A percentile compares a stretch with the other conserved stretches of the same genome.
These are phyloP conservation scores for Diddensiella santjacobensis DNA, from an alignment of 805 yeast genomes.

Conservation along the genomic window DNA sequence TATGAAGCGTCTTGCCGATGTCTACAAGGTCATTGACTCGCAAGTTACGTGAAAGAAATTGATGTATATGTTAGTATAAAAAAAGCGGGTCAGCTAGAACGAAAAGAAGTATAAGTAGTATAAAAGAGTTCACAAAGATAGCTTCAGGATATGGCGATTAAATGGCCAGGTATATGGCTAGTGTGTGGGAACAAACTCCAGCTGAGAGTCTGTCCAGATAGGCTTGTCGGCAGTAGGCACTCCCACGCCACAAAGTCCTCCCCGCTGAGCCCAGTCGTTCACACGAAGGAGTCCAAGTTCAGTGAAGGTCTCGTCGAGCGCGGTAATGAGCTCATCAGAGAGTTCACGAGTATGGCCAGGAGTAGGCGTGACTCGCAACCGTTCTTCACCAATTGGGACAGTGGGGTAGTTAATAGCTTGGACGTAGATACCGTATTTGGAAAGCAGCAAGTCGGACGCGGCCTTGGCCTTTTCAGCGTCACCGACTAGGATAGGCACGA, in stretches of 20 bases:
- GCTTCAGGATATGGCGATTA: neutral
- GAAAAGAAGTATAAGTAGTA: neutral
- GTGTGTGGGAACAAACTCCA: constrained; percentile 32
- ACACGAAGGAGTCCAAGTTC: constrained; percentile 72
- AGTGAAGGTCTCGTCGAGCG: constrained; percentile 76
- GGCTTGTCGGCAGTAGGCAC: constrained; percentile 49
- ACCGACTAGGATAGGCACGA: constrained; percentile 92
- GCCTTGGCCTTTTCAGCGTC: constrained; percentile 87
- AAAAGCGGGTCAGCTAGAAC: neutral
- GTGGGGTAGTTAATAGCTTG: constrained; percentile 99
- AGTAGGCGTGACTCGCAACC: constrained; percentile 97
- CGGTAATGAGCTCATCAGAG: constrained; percentile 68
- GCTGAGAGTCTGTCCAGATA: constrained; percentile 84
- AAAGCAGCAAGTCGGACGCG: constrained; percentile 85
- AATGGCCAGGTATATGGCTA: neutral
- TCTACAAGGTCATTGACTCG: neutral
- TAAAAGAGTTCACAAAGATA: constrained; percentile 1
- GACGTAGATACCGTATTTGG: constrained; percentile 83
- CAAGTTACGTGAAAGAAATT: neutral
- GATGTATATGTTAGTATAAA: neutral
- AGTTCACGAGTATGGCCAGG: constrained; percentile 87
- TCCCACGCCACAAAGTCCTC: constrained; percentile 94
- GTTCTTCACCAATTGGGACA: constrained; percentile 91
- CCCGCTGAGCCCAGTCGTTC: constrained; percentile 68
- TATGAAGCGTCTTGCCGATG: neutral